A percentile compares a stretch with the other conserved stretches of the same genome.
These are phyloP conservation scores for Medicago arabica DNA, from an alignment of 306 rosid genomes.

Conservation along the genomic window DNA sequence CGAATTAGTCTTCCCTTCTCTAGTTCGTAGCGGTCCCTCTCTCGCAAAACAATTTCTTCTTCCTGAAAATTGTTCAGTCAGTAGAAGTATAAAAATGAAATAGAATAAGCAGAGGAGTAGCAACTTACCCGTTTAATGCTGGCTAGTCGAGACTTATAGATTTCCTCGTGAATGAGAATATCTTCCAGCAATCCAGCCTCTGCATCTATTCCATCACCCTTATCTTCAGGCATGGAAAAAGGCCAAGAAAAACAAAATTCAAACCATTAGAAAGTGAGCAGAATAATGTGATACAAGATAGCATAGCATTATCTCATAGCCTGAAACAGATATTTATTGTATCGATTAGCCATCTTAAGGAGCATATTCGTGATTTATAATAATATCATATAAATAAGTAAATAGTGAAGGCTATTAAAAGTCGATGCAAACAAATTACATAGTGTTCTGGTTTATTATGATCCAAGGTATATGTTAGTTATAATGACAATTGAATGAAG, in stretches of 20 bases:
- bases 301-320: constrained; percentile 27
- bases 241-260: constrained; percentile 30
- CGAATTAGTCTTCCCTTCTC: constrained; percentile 97
- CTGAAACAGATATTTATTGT: constrained; percentile 32
- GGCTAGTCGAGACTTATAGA: constrained; percentile 87
- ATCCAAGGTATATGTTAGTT: constrained; percentile 13
- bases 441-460: not conserved
- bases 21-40: constrained; percentile 93
- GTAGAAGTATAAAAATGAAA: constrained; percentile 40
- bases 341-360: constrained; percentile 29
- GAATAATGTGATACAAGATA: constrained; percentile 27
- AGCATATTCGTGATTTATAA: constrained; percentile 27
- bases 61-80: constrained; percentile 58
- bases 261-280: constrained; percentile 30
- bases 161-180: constrained; percentile 84
- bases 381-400: constrained; percentile 2
- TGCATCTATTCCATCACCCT: constrained; percentile 72
- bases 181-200: constrained; percentile 82
- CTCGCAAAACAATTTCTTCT: constrained; percentile 84
- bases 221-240: constrained; percentile 58
- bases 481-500: constrained; percentile 7
- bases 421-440: not conserved
- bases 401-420: constrained; percentile 20
- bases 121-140: constrained; percentile 88
- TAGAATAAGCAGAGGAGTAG: constrained; percentile 26